Conservation (phyloP, 176 grass and related monocot species). For the Leersia perrieri region DNA sequence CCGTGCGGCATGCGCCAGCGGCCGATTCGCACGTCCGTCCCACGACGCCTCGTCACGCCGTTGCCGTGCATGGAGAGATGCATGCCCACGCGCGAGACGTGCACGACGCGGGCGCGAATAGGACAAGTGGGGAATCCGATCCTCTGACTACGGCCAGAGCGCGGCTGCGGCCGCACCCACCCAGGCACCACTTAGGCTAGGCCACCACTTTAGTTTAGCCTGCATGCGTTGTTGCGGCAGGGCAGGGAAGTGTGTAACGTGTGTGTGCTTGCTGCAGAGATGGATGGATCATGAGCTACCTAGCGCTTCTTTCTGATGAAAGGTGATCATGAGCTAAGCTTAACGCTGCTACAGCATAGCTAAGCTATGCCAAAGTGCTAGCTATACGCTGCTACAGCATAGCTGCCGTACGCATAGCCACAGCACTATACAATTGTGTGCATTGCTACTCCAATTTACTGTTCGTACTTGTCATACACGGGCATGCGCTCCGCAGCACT, state of each 20-base stretch:
- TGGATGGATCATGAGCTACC: neutral
- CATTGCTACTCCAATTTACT: too few relatives aligned
- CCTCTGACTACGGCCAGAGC: constrained; percentile 22
- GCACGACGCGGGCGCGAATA: neutral
- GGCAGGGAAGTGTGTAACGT: too few relatives aligned
- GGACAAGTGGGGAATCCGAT: constrained; percentile 34
- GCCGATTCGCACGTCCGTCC: neutral
- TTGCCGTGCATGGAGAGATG: too few relatives aligned
- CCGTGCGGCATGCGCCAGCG: neutral
- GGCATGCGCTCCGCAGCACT: neutral
- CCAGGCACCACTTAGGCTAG: too few relatives aligned
- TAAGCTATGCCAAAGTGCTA: neutral
- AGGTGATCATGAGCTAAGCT: neutral
- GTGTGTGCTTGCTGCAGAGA: too few relatives aligned
- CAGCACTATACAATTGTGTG: too few relatives aligned
- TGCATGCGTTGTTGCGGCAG: neutral
- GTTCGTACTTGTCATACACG: neutral
- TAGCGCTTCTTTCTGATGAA: neutral
- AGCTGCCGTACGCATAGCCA: neutral
- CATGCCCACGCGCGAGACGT: too few relatives aligned
- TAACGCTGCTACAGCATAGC: neutral
- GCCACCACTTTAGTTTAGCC: neutral
- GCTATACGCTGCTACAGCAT: neutral
- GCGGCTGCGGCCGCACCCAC: neutral
- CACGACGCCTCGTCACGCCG: too few relatives aligned